Evolutionary conservation across 306 rosid species (phyloP), one percentile per base, ranked within the genome.

Genomic region (Ziziphus jujuba): DNA sequence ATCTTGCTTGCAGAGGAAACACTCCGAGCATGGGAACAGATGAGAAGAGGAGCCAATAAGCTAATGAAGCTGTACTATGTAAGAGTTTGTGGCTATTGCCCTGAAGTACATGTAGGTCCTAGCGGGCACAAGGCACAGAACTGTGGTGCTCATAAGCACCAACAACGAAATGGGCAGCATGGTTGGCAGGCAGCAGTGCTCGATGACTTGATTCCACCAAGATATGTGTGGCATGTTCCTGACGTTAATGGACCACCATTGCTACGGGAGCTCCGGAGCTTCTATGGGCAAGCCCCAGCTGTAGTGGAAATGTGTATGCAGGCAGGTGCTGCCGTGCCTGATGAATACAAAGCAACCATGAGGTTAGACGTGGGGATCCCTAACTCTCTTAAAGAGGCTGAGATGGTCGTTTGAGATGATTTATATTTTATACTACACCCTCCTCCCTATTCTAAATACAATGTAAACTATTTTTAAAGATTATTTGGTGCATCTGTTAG

Each of bases 201-300:
- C 5, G 78, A 93, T 74, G 90, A 93, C 82, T 83, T 93, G 78
- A 87, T 93, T 67, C 96, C 96, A 0, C 97, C 97, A 0, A 83
- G 99, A 72, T 93, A 63, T 64, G 99, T 93, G 66, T 93, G 99
- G 99, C 99, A 93, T 82, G 96, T 90, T 47, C 97, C 99, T 43
- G 90, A 90, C 61, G 82, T 90, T 56, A 88, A 84, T 6, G 93
- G 82, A 65, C 86, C 86, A 0, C 90, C 97, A 2, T 31, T 93
- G 81, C 67, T 81, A 35, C 66, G 89, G 67, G 97, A 93, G 79
- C 95, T 93, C 23, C 77, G 87, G 79, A 83, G 61, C 77, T 93
- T 86, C 71, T 90, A 90, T 38, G 99, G 99, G 34, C 89, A 88
- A 78, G 97, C 96, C 5, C 97, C 95, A 4, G 96, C 85, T 0